Evolutionary conservation across 192 early-diverging fungal species (phyloP).

Genomic region (Thamnidium elegans): DNA sequence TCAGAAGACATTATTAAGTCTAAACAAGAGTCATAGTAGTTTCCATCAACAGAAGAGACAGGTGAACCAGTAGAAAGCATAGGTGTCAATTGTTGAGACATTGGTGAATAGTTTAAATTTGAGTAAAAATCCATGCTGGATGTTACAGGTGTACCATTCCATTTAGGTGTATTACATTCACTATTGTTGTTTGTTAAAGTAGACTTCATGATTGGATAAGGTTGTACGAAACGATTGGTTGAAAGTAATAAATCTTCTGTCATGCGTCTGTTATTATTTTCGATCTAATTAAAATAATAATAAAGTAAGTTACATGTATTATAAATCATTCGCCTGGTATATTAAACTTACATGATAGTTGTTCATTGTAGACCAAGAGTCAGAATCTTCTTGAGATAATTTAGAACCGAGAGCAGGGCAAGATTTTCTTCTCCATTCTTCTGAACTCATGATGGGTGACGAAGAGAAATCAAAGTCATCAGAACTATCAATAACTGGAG

Average conservation of each 20-base stretch:
- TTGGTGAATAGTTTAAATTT: constrained; percentile 4
- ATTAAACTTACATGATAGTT: constrained; percentile 9
- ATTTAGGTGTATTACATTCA: no score
- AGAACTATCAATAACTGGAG: background rate
- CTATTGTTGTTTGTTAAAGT: background rate
- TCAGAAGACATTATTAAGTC: constrained; percentile 1
- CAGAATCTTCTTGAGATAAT: background rate
- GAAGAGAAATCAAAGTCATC: background rate
- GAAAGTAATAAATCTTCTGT: constrained; percentile 4
- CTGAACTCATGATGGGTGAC: background rate
- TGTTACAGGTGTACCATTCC: constrained; percentile 4
- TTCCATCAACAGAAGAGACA: background rate
- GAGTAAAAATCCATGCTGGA: background rate
- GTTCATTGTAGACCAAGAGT: constrained; percentile 3
- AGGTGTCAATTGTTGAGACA: constrained; percentile 13
- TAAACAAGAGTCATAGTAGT: constrained; percentile 9
- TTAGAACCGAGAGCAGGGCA: constrained; percentile 13
- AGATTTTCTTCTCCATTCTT: constrained; percentile 13
- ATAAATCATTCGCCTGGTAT: no score
- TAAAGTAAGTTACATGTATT: background rate
- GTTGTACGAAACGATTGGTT: background rate
- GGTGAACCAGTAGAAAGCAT: constrained; percentile 14
- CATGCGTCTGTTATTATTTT: constrained; percentile 11
- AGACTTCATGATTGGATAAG: constrained; percentile 4
- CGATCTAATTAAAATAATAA: background rate